These are phyloP conservation scores for Candida alai DNA, from an alignment of 805 yeast genomes.

Conservation along the genomic window DNA sequence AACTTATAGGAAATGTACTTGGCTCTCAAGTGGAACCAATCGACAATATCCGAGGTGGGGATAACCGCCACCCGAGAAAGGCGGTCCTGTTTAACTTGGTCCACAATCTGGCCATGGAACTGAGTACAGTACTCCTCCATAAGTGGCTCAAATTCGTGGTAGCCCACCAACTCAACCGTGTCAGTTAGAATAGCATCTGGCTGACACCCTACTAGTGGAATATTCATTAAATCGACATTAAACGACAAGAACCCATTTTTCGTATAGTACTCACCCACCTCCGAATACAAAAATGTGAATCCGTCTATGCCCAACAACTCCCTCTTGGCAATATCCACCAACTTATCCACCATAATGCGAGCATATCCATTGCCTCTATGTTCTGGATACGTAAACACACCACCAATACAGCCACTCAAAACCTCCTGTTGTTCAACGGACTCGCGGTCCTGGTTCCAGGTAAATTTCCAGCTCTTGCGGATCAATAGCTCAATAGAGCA, in stretches of 20 bases:
- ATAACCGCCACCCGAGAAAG: constrained; percentile 26
- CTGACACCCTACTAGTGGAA: constrained; percentile 14
- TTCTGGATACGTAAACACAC: constrained; percentile 36
- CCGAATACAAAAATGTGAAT: constrained; percentile 37
- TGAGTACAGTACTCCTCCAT: constrained; percentile 19
- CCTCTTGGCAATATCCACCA: constrained; percentile 22
- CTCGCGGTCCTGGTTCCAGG: constrained; percentile 10
- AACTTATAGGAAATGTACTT: constrained; percentile 26
- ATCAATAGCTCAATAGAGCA: constrained; percentile 35
- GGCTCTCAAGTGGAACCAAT: constrained; percentile 42
- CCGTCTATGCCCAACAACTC: constrained; percentile 28
- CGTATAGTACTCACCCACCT: constrained; percentile 41
- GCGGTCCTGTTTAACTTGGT: constrained; percentile 24
- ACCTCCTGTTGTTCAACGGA: constrained; percentile 16
- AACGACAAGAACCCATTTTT: constrained; percentile 36
- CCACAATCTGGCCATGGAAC: constrained; percentile 15
- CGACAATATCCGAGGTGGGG: constrained; percentile 26
- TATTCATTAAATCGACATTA: constrained; percentile 29
- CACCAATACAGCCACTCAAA: constrained; percentile 37
- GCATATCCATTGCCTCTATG: constrained; percentile 38
- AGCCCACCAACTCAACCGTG: constrained; percentile 17
- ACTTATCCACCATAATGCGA: constrained; percentile 34
- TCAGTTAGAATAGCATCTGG: constrained; percentile 2
- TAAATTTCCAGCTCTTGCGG: constrained; percentile 26
- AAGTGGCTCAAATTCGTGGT: constrained; percentile 26